Percentiles rank a stretch among this genome's conserved stretches.
These are phyloP conservation scores for Phytopythium cucurbitacearum DNA, from an alignment of 352 stramenopile species.

Conservation along the genomic window DNA sequence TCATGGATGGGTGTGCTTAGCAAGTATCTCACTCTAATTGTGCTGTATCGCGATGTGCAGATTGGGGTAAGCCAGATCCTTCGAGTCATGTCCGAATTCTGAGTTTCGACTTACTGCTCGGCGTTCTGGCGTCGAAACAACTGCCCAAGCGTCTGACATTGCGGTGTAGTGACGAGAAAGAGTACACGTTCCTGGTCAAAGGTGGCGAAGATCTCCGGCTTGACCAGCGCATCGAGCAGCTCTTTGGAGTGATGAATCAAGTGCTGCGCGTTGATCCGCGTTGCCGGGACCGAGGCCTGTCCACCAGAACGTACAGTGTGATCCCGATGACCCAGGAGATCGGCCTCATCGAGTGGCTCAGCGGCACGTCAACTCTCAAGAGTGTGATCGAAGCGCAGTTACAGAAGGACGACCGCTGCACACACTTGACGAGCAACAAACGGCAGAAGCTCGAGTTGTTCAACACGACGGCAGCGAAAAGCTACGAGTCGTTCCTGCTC, in stretches of 20 bases:
- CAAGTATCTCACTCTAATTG: background rate
- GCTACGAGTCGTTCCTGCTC: conserved; percentile 68
- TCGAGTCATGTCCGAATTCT: conserved; percentile 62
- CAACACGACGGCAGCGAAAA: conserved; percentile 66
- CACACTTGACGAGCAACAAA: conserved; percentile 64
- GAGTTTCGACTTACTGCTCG: conserved; percentile 71
- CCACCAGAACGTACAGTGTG: conserved; percentile 79
- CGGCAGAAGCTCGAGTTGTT: conserved; percentile 65
- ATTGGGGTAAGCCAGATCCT: conserved; percentile 68
- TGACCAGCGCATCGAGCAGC: conserved; percentile 90
- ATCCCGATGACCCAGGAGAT: conserved; percentile 86
- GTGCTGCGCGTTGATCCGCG: conserved; percentile 62
- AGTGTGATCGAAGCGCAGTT: conserved; percentile 72
- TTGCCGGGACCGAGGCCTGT: conserved; percentile 63
- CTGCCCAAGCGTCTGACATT: conserved; percentile 78
- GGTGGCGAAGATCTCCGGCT: conserved; percentile 89
- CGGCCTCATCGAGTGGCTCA: conserved; percentile 81
- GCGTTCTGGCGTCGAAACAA: conserved; percentile 81
- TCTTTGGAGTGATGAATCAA: conserved; percentile 91
- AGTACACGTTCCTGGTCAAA: conserved; percentile 89
- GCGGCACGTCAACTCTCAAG: conserved; percentile 74
- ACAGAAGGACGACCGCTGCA: conserved; percentile 52
- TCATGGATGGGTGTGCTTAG: background rate
- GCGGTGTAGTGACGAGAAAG: conserved; percentile 76
- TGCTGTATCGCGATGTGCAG: conserved; percentile 20